Conservation (phyloP, 257 asterid species). For the Solanum medicagineum region DNA sequence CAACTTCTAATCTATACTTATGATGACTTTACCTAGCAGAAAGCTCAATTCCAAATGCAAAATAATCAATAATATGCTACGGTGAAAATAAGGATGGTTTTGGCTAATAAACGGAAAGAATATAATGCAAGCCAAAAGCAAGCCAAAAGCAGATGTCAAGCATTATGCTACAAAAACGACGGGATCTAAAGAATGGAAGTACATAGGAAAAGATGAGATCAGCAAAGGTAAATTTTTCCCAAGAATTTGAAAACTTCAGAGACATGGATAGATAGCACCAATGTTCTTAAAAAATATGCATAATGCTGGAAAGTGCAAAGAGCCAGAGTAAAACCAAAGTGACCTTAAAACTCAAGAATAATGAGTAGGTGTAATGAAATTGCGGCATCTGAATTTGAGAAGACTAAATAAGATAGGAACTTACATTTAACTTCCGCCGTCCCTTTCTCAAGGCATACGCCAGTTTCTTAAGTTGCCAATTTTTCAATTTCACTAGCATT, state of each 20-base stretch:
- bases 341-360: background rate
- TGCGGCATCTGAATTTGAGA: background rate
- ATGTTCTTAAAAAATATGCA: background rate
- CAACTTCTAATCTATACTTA: background rate
- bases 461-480: constrained; percentile 79
- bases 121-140: background rate
- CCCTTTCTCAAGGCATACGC: constrained; percentile 83
- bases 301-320: background rate
- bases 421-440: constrained; percentile 83
- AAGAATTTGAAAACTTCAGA: background rate
- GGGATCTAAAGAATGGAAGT: background rate
- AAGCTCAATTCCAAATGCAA: background rate
- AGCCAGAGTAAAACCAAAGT: background rate
- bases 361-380: background rate
- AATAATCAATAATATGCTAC: background rate
- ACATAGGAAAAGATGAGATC: background rate
- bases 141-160: background rate
- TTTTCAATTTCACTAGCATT: constrained; percentile 37
- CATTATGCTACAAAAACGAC: background rate
- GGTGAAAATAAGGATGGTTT: background rate
- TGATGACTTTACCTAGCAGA: background rate
- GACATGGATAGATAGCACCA: background rate
- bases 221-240: background rate
- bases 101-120: background rate
- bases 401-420: constrained; percentile 5